A percentile compares a stretch with the other conserved stretches of the same genome.
These are phyloP conservation scores for Penicillium arizonense DNA, from an alignment of 495 filamentous ascomycete genomes.

Conservation along the genomic window DNA sequence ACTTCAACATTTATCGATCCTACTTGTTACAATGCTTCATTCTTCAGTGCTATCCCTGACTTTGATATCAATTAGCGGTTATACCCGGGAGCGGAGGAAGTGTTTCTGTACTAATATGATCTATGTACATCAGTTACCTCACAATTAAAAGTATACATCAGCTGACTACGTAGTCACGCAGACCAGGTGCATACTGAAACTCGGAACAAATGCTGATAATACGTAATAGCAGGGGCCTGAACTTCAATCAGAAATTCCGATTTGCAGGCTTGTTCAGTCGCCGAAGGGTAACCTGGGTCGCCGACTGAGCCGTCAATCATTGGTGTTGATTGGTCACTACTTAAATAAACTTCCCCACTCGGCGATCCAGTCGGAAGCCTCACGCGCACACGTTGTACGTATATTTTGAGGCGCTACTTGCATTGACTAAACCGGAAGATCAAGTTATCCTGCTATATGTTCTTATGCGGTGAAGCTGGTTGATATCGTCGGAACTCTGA, in stretches of 20 bases:
- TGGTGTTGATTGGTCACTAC: neutral
- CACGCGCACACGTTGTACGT: too few relatives aligned
- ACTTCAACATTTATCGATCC: constrained; percentile 27
- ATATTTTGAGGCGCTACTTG: too few relatives aligned
- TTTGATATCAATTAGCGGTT: constrained; percentile 20
- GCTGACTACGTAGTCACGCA: neutral
- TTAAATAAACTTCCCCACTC: neutral
- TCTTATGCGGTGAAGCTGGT: too few relatives aligned
- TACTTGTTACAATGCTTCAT: constrained; percentile 27
- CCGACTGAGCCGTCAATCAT: too few relatives aligned
- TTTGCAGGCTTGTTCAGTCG: neutral
- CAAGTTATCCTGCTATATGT: too few relatives aligned
- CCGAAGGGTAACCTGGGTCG: neutral
- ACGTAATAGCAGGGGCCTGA: neutral
- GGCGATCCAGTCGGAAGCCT: neutral
- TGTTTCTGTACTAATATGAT: neutral
- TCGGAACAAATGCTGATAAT: neutral
- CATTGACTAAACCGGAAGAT: too few relatives aligned
- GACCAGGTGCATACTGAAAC: neutral
- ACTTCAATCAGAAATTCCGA: neutral
- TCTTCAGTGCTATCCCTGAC: constrained; percentile 21
- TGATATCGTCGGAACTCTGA: too few relatives aligned
- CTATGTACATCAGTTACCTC: neutral
- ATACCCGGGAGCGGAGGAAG: neutral
- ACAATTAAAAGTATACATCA: neutral